phyloP scores from a whole-genome alignment of 805 yeast genomes.

The Teunomyces aglyptinius region DNA sequence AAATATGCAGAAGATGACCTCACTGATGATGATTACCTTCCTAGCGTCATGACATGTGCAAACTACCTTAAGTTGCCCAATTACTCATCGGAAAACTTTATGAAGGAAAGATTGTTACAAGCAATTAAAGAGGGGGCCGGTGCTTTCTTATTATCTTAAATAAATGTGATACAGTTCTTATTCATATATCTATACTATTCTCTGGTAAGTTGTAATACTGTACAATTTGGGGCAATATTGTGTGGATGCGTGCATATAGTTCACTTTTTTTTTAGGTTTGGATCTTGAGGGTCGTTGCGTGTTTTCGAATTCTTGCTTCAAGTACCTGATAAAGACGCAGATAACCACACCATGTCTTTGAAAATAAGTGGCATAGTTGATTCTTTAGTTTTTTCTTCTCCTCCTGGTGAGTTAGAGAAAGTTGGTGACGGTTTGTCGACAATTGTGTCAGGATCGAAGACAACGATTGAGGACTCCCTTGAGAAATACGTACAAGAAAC shows the following conservation, averaged over 20 bases:
- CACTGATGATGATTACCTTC: constrained; percentile 74
- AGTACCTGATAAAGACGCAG: background rate
- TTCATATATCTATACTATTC: background rate
- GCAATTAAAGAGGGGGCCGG: constrained; percentile 90
- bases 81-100: constrained; percentile 60
- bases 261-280: background rate
- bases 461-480: constrained; percentile 26
- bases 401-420: constrained; percentile 38
- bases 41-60: constrained; percentile 98
- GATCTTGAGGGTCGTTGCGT: background rate
- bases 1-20: constrained; percentile 73
- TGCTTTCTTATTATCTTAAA: constrained; percentile 73
- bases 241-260: background rate
- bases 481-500: constrained; percentile 27
- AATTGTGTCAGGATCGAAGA: constrained; percentile 20
- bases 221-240: background rate
- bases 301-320: background rate
- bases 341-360: constrained; percentile 16
- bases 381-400: constrained; percentile 32
- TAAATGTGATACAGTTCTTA: background rate
- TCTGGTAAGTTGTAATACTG: background rate
- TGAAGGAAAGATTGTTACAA: constrained; percentile 56
- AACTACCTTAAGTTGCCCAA: constrained; percentile 88
- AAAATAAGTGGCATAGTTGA: constrained; percentile 26
- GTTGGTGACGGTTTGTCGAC: constrained; percentile 24